Conservation (phyloP, 2,329 filamentous ascomycete genomes). For the Stachybotrys chlorohalonatus region DNA sequence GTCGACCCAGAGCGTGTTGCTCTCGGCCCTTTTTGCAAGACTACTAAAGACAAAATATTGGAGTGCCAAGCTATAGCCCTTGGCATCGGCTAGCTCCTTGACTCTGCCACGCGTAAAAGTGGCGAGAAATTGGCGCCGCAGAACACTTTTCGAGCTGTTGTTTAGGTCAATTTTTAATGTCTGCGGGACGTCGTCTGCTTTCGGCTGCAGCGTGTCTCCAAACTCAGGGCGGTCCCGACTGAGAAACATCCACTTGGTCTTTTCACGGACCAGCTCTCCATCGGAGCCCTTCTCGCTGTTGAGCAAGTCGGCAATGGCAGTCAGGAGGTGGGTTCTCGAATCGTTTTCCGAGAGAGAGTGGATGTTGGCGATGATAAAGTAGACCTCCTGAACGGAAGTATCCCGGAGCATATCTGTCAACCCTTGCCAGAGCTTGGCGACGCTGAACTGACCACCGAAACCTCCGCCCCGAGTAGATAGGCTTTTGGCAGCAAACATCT, state of each 20-base stretch:
- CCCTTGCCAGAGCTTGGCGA: not conserved
- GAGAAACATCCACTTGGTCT: not conserved
- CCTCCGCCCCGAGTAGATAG: not conserved
- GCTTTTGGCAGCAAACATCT: not conserved
- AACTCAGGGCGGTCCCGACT: constrained; percentile 4
- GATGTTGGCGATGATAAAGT: not conserved
- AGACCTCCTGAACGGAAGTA: not conserved
- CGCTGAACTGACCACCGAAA: not conserved
- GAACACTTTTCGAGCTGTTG: constrained; percentile 2
- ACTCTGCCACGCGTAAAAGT: not conserved
- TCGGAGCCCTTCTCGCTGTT: not conserved
- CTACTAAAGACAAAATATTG: not conserved
- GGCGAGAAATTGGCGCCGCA: constrained; percentile 2
- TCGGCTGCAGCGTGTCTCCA: constrained; percentile 2
- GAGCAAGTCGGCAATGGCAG: not conserved
- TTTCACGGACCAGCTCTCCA: not conserved
- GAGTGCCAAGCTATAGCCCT: not conserved
- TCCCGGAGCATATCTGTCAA: not conserved
- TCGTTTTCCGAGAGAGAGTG: not conserved
- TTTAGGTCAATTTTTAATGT: constrained; percentile 5
- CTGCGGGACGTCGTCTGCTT: not conserved
- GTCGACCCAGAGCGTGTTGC: not conserved
- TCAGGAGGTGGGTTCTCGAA: not conserved
- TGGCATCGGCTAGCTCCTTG: not conserved
- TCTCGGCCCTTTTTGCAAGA: not conserved